Base-by-base conservation (phyloP, 1,284 basidiomycete species). In the Moniliella sp. region DNA sequence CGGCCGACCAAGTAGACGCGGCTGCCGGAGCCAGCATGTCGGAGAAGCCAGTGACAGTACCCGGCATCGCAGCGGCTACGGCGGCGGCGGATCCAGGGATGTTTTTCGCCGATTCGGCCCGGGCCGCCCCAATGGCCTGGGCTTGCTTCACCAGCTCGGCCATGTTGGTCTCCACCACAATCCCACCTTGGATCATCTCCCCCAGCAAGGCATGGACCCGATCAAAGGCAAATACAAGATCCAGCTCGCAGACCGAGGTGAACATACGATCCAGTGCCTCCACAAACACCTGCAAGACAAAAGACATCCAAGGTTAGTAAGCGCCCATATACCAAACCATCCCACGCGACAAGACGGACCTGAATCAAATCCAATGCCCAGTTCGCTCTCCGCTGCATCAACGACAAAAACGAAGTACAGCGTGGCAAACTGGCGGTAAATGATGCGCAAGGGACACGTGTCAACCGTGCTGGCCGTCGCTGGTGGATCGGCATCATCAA, bases 151-250 rank as follows among this genome's bases (percentile, higher is more conserved):
- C 74, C 34, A 91, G 91, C 61, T 86, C 81, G 42, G 79, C 78
- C 32, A 91, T 78, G 57, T 88, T 91, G 4, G 91, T 99, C 62
- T 99, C 91, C n/a, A 97, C 67, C 2, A 99, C 91, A 18, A 97
- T 67, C 0, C 91, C 91, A 16, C 86, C 91, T 64, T 94, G 86
- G 17, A 99, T 81, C 30, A 97, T 76, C 62, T 97, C 88, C 19
- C 76, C 70, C 28, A 99, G 70, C 30, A 94, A 82, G 44, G 88
- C 78, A 54, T 97, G 84, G 4, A 82, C 82, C 80, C 83, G 49
- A 61, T 97, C 88, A 52, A 93, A 97, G 63, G 94, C 83, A 62
- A 97, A 97, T 36, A 97, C 88, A 15, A 99, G 69, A 61, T 99
- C 91, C 28, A 99, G 68, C 63, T 99, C 91, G 65, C 91, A 97